A percentile compares a stretch with the other conserved stretches of the same genome.
Conservation (phyloP, 352 stramenopile genomes). For the Saprolegnia diclina region DNA sequence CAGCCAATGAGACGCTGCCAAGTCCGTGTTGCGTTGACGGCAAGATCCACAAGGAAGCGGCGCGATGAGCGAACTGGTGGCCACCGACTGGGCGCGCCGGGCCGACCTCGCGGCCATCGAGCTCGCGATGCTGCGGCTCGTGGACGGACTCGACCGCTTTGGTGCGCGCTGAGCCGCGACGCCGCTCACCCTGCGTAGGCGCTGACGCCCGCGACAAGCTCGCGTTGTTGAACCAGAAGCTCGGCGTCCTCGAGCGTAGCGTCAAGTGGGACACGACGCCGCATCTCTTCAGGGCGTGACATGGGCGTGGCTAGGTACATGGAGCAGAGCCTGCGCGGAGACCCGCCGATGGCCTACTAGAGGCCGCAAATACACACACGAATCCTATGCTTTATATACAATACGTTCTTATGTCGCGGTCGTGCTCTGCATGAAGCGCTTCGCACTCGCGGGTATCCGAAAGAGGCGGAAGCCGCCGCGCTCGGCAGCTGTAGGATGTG, state of each 20-base stretch:
- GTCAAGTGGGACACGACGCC: neutral
- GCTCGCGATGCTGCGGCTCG: neutral
- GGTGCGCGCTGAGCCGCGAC: neutral
- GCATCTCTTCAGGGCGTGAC: neutral
- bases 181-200: neutral
- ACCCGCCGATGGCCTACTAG: no score
- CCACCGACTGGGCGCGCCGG: neutral
- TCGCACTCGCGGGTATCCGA: conserved; percentile 24
- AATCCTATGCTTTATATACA: neutral
- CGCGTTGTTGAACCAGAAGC: neutral
- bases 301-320: neutral
- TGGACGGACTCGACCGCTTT: conserved; percentile 1
- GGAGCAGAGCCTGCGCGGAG: neutral
- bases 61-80: neutral
- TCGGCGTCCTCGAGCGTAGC: neutral
- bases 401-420: neutral
- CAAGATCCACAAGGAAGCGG: neutral
- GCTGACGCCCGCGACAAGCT: neutral
- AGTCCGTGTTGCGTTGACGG: neutral
- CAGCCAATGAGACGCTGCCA: conserved; percentile 3
- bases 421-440: conserved; percentile 23
- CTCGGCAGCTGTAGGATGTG: neutral
- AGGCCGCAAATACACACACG: neutral
- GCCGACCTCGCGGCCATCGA: neutral
- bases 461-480: conserved; percentile 23